Base-by-base conservation (phyloP, 1,139 yeast genomes). In the Kurtzmaniella quercitrusa region DNA sequence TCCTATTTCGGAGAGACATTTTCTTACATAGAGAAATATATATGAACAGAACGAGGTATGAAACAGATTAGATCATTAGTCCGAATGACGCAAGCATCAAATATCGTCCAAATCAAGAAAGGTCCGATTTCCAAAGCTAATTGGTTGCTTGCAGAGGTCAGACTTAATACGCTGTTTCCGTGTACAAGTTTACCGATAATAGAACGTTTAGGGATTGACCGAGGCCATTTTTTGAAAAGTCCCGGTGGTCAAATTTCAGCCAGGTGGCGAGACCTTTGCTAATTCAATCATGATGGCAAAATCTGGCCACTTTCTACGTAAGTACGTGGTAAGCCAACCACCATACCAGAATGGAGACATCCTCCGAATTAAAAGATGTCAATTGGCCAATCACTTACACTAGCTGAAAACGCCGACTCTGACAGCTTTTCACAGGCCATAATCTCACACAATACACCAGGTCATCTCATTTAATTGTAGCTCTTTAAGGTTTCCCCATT, bases 71-170 rank as follows among this genome's bases (percentile, higher is more conserved):
- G n/a, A n/a, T n/a, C n/a, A n/a, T n/a, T n/a, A n/a, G n/a, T n/a
- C n/a, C n/a, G n/a, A 11, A 27, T 27, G 31, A 27, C 31, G 5
- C 31, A 27, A 8, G 41, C 33, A 18, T 38, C 21, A 41, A 51
- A 63, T 17, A 55, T 53, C 41, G 55, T 63, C 18, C 59, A 62
- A 46, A 57, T 73, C 70, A 68, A 76, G 48, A 65, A 70, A 47
- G 59, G 66, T 81, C n/a, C 65, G 83, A 63, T 80, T 5, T 68
- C 65, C 41, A 63, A 82, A 34, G 61, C 76, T 15, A 51, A 70
- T 29, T 77, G 81, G 79, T 59, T 75, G 21, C 58, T 77, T 16
- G 81, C 75, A 47, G 71, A 73, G 43, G 59, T 78, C 12, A 63
- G 62, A 23, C 51, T 76, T 16, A 67, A 68, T 77, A 73, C 49